phyloP scores from a whole-genome alignment of 345 rosid genomes.

The Eucalyptus victrix region DNA sequence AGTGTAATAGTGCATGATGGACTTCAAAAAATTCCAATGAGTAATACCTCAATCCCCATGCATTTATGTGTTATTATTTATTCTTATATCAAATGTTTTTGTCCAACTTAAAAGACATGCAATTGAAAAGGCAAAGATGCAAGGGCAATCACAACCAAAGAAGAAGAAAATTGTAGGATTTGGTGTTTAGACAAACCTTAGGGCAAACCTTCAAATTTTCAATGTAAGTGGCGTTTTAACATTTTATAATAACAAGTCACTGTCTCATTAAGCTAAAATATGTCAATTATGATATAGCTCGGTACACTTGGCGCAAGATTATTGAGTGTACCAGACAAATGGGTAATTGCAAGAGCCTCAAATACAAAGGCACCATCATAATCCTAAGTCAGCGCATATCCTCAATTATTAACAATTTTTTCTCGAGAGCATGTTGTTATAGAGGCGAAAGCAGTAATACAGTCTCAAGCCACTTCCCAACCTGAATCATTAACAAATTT shows the following conservation, averaged over 20 bases:
- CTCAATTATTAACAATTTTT: neutral
- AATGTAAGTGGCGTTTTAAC: neutral
- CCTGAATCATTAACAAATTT: neutral
- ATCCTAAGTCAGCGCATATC: neutral
- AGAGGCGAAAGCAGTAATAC: fast-evolving
- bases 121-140: neutral
- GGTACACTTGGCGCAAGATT: neutral
- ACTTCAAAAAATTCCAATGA: neutral
- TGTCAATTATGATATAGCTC: neutral
- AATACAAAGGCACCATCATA: neutral
- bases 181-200: neutral
- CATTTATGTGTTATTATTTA: neutral
- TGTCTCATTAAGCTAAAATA: neutral
- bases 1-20: too few relatives aligned
- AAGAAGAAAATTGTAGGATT: neutral
- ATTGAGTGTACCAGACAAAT: neutral
- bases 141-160: neutral
- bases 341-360: neutral
- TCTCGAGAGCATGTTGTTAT: neutral
- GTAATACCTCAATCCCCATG: neutral
- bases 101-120: neutral
- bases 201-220: neutral
- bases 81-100: neutral
- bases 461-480: neutral
- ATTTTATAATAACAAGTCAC: neutral